phyloP scores from a whole-genome alignment of 2,329 filamentous ascomycete genomes.

The Rhynchosporium secalis region DNA sequence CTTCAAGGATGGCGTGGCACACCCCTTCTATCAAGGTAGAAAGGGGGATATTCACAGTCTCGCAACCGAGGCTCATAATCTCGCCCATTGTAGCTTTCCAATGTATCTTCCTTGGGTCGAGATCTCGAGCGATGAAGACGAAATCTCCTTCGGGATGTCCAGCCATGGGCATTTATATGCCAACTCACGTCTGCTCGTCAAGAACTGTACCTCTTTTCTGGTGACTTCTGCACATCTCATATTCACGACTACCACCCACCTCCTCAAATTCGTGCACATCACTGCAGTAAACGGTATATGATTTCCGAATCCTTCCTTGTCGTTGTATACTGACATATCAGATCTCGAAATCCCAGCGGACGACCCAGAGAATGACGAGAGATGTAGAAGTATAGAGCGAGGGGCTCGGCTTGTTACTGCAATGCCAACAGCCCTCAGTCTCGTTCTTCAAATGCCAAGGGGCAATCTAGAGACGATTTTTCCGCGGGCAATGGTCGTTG shows the following conservation, averaged over 20 bases:
- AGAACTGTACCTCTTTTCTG: conserved; percentile 90
- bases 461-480: conserved; percentile 96
- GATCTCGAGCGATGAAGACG: conserved; percentile 28
- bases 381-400: conserved; percentile 88
- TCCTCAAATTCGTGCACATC: conserved; percentile 92
- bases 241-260: conserved; percentile 87
- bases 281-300: conserved; percentile 64
- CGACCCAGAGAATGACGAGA: conserved; percentile 87
- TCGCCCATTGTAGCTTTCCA: conserved; percentile 37
- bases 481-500: conserved; percentile 87
- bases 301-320: neutral
- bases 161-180: conserved; percentile 77
- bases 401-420: conserved; percentile 85
- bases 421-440: conserved; percentile 81
- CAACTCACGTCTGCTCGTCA: conserved; percentile 70
- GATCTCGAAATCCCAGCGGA: conserved; percentile 82
- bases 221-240: conserved; percentile 81
- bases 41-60: conserved; percentile 37
- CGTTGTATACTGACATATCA: conserved; percentile 40
- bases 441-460: conserved; percentile 91
- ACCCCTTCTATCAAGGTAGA: conserved; percentile 36
- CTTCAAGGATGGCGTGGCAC: conserved; percentile 24
- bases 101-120: conserved; percentile 40
- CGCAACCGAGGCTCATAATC: conserved; percentile 30
- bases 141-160: conserved; percentile 60